Conservation (phyloP, 23 red algal genomes). For the Gracilaria gracilis region DNA sequence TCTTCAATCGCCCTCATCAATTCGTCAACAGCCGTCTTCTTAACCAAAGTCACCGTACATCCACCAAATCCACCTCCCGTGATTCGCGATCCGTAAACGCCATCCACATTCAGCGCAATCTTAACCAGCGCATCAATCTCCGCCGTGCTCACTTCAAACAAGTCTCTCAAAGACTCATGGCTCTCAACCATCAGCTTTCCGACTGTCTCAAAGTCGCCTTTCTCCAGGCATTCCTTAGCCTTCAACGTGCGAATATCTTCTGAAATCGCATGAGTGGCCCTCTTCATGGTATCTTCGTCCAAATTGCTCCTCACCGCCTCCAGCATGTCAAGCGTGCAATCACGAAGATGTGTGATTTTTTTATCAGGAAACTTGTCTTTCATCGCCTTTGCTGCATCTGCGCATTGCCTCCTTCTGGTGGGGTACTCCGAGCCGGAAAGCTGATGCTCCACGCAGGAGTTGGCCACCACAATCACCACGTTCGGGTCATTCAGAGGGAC, state of each 20-base stretch:
- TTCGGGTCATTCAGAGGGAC: slow-evolving; percentile 89
- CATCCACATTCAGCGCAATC: slow-evolving; percentile 86
- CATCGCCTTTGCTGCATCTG: slow-evolving; percentile 78
- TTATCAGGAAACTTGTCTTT: slow-evolving; percentile 28
- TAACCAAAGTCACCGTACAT: slow-evolving; percentile 94
- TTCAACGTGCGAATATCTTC: slow-evolving; percentile 86
- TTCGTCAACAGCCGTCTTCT: slow-evolving; percentile 52
- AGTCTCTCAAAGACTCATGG: slow-evolving; percentile 82
- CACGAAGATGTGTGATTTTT: slow-evolving; percentile 77
- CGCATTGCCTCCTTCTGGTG: slow-evolving; percentile 65
- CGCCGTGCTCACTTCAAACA: slow-evolving; percentile 89
- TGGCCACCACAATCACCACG: slow-evolving; percentile 87
- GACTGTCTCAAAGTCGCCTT: slow-evolving; percentile 59
- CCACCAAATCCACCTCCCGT: slow-evolving; percentile 99
- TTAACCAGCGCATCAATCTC: slow-evolving; percentile 97
- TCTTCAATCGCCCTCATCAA: slow-evolving; percentile 77
- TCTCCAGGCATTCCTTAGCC: slow-evolving; percentile 67
- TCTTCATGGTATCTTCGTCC: slow-evolving; percentile 69
- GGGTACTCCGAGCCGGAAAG: slow-evolving; percentile 94
- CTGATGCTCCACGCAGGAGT: slow-evolving; percentile 86
- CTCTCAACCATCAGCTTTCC: slow-evolving; percentile 92
- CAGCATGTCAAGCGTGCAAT: slow-evolving; percentile 85
- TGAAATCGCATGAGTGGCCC: slow-evolving; percentile 89
- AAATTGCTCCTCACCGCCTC: slow-evolving; percentile 65
- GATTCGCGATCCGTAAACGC: slow-evolving; percentile 93